Evolutionary conservation across 2,329 filamentous ascomycete species (phyloP).

Genomic region (Endothia cerciana): DNA sequence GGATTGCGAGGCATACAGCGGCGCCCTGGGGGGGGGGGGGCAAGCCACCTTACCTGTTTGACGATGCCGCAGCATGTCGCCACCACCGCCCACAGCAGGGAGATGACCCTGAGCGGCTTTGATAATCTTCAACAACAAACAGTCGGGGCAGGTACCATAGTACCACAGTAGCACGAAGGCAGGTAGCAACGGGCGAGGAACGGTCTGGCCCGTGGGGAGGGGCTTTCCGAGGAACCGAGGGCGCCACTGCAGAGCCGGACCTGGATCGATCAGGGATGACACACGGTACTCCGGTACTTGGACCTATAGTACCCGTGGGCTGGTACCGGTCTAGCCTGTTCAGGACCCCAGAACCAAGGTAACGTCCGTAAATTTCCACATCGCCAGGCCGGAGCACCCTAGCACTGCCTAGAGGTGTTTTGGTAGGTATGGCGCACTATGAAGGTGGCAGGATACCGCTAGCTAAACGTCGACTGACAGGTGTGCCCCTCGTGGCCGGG

Average conservation of each 20-base stretch:
- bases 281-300: constrained; percentile 2
- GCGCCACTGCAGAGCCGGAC: constrained; percentile 8
- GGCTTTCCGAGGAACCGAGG: constrained; percentile 10
- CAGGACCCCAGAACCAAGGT: background rate
- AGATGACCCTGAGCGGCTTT: no score
- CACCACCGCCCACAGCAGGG: no score
- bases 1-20: background rate
- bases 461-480: no score
- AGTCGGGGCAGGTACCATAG: background rate
- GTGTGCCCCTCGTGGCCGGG: no score
- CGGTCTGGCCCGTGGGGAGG: constrained; percentile 12
- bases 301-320: constrained; percentile 5
- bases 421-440: background rate
- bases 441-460: background rate
- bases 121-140: no score
- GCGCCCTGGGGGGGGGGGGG: no score
- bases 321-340: constrained; percentile 3
- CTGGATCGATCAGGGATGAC: constrained; percentile 7
- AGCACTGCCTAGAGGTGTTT: no score
- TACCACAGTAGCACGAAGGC: background rate
- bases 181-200: background rate
- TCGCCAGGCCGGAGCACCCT: background rate
- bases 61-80: no score
- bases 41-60: background rate
- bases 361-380: constrained; percentile 3